Percentiles rank a stretch among this genome's conserved stretches.
phyloP scores from a whole-genome alignment of 108 stramenopile species.

The Cyclotella choctawhatcheeana region DNA sequence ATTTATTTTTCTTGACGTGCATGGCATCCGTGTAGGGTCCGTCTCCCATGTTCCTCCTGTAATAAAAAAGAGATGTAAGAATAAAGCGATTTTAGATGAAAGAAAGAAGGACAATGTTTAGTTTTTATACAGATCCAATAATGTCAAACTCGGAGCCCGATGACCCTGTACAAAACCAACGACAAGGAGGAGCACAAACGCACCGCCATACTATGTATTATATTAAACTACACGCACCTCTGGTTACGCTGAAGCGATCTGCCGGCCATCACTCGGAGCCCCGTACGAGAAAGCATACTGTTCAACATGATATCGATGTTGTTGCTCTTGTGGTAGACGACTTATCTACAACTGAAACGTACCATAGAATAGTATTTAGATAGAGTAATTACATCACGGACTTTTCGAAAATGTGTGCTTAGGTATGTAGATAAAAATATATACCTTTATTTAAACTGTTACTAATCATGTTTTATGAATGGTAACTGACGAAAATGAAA shows the following conservation, averaged over 20 bases:
- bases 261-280: slow-evolving; percentile 9
- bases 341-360: too few relatives aligned
- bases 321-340: not conserved
- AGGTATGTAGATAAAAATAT: too few relatives aligned
- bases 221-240: not conserved
- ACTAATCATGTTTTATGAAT: too few relatives aligned
- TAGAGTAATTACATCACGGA: too few relatives aligned
- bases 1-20: slow-evolving; percentile 86
- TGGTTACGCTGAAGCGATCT: slow-evolving; percentile 17
- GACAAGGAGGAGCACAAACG: not conserved
- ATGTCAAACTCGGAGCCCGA: not conserved
- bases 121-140: not conserved
- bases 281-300: slow-evolving; percentile 4
- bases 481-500: too few relatives aligned
- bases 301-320: slow-evolving; percentile 4
- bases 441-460: too few relatives aligned
- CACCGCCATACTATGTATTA: not conserved
- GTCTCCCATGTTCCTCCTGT: slow-evolving; percentile 75
- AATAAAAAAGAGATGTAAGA: not conserved
- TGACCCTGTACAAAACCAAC: not conserved
- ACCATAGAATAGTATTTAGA: too few relatives aligned
- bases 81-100: not conserved
- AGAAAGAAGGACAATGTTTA: not conserved
- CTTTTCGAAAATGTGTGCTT: too few relatives aligned
- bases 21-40: slow-evolving; percentile 72